Percentiles rank a stretch among this genome's conserved stretches.
Conservation (phyloP, 345 rosid species). For the Populus tremula region DNA sequence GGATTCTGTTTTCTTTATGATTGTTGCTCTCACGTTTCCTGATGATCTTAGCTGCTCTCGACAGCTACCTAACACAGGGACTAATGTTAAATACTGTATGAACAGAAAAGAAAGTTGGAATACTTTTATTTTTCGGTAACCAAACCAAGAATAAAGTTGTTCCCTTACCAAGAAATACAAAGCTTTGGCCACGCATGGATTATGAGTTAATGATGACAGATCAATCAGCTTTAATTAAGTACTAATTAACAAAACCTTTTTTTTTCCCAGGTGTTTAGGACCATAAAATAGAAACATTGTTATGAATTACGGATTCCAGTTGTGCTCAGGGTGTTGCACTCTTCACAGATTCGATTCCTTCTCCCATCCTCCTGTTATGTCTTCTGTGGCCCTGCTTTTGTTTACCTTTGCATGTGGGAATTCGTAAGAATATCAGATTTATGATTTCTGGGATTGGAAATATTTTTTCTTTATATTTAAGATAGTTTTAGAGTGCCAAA, state of each 20-base stretch:
- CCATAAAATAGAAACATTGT: background rate
- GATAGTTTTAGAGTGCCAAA: no score
- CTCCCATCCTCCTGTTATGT: no score
- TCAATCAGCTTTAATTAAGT: background rate
- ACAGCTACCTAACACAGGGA: constrained; percentile 7
- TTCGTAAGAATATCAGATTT: no score
- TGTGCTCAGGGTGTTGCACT: no score
- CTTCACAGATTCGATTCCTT: no score
- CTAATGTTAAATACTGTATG: background rate
- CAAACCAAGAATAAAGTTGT: constrained; percentile 13
- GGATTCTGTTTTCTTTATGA: constrained; percentile 25
- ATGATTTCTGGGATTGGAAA: no score
- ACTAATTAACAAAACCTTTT: background rate
- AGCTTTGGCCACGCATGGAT: background rate
- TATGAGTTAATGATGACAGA: constrained; percentile 12
- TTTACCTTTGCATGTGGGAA: no score
- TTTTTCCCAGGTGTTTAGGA: background rate
- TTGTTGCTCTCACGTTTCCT: constrained; percentile 21
- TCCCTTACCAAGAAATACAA: background rate
- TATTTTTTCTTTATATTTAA: no score
- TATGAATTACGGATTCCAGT: background rate
- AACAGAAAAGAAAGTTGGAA: constrained; percentile 15
- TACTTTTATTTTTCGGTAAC: constrained; percentile 13
- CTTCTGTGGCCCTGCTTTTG: no score
- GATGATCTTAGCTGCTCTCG: constrained; percentile 7